phyloP scores from a whole-genome alignment of 441 rosid species.

The Adansonia grandidieri region DNA sequence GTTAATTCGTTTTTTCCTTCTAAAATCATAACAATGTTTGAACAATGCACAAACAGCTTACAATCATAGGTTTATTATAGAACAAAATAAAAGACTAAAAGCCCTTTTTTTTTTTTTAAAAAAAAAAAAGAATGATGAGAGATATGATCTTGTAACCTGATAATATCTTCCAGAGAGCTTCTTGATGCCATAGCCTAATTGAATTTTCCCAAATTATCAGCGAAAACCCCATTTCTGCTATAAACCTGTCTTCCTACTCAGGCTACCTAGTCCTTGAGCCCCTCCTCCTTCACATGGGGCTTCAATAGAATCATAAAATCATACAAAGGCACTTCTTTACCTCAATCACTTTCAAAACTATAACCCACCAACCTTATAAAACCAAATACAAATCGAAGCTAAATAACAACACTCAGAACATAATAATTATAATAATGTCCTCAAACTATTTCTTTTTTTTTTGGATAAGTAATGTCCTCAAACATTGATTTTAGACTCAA shows the following conservation, averaged over 20 bases:
- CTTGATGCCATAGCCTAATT: conserved; percentile 84
- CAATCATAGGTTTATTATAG: neutral
- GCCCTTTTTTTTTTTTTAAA: no score
- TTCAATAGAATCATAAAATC: conserved; percentile 87
- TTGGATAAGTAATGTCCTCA: neutral
- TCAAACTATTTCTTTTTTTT: no score
- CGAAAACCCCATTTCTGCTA: conserved; percentile 72
- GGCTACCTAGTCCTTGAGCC: conserved; percentile 52
- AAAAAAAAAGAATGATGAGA: neutral
- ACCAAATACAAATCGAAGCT: neutral
- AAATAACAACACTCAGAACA: neutral
- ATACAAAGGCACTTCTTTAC: conserved; percentile 75
- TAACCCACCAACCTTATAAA: conserved; percentile 26
- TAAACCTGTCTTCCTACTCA: conserved; percentile 76
- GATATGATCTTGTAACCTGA: conserved; percentile 38
- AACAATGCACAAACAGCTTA: neutral
- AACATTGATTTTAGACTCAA: neutral
- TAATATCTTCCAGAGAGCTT: conserved; percentile 77
- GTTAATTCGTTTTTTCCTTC: neutral
- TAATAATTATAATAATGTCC: no score
- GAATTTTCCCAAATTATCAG: conserved; percentile 65
- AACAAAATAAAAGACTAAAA: neutral
- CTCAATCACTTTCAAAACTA: neutral
- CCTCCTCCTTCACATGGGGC: conserved; percentile 60
- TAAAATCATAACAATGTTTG: neutral